Evolutionary conservation across 2,329 filamentous ascomycete species (phyloP).

Genomic region (Fusarium temperatum): DNA sequence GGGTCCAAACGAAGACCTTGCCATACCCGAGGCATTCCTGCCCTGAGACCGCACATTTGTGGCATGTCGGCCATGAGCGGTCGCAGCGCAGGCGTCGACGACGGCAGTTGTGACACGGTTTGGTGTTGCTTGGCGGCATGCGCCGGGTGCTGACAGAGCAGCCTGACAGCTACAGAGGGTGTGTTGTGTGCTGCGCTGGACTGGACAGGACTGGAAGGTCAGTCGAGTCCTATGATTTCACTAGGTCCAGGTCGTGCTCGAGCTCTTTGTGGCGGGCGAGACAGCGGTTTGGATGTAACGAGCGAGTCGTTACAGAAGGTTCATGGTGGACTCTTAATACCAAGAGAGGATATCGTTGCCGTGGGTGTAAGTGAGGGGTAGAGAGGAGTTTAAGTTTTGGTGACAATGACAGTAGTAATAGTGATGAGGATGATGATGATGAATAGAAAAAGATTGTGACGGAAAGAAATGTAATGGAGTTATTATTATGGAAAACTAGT

Average conservation of each 20-base stretch:
- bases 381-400: neutral
- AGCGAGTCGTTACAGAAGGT: constrained; percentile 33
- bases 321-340: constrained; percentile 32
- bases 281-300: constrained; percentile 33
- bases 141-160: constrained; percentile 43
- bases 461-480: constrained; percentile 16
- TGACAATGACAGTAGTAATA: neutral
- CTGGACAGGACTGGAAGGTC: neutral
- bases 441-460: constrained; percentile 8
- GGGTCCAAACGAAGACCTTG: constrained; percentile 67
- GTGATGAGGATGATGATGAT: constrained; percentile 19
- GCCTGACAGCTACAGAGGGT: constrained; percentile 24
- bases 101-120: constrained; percentile 70
- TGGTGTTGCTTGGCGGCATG: constrained; percentile 50
- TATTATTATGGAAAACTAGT: constrained; percentile 13
- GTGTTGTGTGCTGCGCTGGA: constrained; percentile 10
- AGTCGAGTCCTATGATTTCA: constrained; percentile 17
- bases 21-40: constrained; percentile 70
- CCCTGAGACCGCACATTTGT: constrained; percentile 65
- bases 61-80: constrained; percentile 65
- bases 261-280: constrained; percentile 28
- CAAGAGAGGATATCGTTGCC: constrained; percentile 10
- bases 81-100: constrained; percentile 69
- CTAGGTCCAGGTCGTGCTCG: constrained; percentile 32
- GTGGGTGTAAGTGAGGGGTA: constrained; percentile 2